These are phyloP conservation scores for Fusarium compactum DNA, from an alignment of 2,329 filamentous ascomycete species.

Conservation along the genomic window DNA sequence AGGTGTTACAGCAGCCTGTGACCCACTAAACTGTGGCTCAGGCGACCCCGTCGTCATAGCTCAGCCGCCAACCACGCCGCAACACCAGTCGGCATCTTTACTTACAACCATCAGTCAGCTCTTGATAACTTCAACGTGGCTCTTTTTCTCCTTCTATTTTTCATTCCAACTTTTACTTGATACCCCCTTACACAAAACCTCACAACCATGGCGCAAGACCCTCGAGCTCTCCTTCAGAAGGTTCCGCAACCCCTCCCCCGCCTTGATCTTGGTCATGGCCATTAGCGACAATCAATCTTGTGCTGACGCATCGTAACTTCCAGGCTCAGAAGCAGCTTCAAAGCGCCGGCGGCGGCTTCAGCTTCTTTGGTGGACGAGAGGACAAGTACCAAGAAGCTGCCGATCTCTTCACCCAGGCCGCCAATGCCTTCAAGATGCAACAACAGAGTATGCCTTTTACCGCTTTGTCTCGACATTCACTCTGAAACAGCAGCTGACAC, in stretches of 20 bases:
- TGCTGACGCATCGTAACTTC: constrained; percentile 22
- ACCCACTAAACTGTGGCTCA: constrained; percentile 42
- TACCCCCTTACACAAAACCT: constrained; percentile 16
- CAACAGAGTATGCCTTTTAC: constrained; percentile 73
- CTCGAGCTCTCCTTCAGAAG: constrained; percentile 82
- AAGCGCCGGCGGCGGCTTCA: constrained; percentile 83
- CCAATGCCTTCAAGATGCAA: constrained; percentile 91
- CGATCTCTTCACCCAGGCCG: constrained; percentile 88
- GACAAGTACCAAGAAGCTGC: constrained; percentile 93
- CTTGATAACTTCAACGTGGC: constrained; percentile 35
- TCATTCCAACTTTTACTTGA: constrained; percentile 11
- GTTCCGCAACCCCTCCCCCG: constrained; percentile 57
- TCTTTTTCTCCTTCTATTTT: constrained; percentile 11
- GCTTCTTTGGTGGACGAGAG: constrained; percentile 85
- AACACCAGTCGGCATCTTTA: constrained; percentile 34
- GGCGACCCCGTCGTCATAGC: constrained; percentile 46
- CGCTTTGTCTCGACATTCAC: background rate
- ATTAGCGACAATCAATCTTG: constrained; percentile 13
- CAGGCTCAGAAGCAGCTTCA: constrained; percentile 89
- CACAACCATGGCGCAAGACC: constrained; percentile 77
- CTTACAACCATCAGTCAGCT: constrained; percentile 27
- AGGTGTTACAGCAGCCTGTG: constrained; percentile 4
- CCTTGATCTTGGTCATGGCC: constrained; percentile 20
- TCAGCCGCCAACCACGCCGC: constrained; percentile 34
- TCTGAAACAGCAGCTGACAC: constrained; percentile 22